Percentiles rank a stretch among this genome's conserved stretches.
These are phyloP conservation scores for Carex parvula DNA, from an alignment of 176 grass and related monocot genomes.

Conservation along the genomic window DNA sequence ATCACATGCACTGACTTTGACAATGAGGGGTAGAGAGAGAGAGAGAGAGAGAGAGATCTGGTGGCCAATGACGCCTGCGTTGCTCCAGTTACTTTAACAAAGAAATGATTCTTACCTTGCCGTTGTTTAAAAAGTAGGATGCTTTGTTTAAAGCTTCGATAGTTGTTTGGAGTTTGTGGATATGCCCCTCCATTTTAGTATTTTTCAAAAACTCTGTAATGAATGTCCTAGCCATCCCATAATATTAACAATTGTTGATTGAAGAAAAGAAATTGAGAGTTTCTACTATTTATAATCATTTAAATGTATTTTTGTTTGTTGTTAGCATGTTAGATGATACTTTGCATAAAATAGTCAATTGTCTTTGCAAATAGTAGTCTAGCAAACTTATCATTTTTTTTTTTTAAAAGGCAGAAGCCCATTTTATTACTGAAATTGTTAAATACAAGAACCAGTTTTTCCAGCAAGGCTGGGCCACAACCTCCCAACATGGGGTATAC, in stretches of 20 bases:
- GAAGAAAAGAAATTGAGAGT: background rate
- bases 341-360: too few species aligned
- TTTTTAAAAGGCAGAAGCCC: too few species aligned
- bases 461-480: too few species aligned
- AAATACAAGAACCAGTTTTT: too few species aligned
- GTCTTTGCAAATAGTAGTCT: too few species aligned
- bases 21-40: background rate
- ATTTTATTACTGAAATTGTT: too few species aligned
- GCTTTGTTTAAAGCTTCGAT: background rate
- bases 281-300: background rate
- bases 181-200: background rate
- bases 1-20: constrained; percentile 27
- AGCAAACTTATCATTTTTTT: too few species aligned
- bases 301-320: too few species aligned
- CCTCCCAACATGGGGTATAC: too few species aligned
- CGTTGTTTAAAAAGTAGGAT: background rate
- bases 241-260: background rate
- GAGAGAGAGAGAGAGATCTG: background rate
- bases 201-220: background rate
- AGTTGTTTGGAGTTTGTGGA: background rate
- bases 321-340: too few species aligned
- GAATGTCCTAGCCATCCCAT: background rate
- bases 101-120: background rate
- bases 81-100: background rate
- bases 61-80: background rate